These are phyloP conservation scores for Hypoxylon rickii DNA, from an alignment of 495 filamentous ascomycete species.

Conservation along the genomic window DNA sequence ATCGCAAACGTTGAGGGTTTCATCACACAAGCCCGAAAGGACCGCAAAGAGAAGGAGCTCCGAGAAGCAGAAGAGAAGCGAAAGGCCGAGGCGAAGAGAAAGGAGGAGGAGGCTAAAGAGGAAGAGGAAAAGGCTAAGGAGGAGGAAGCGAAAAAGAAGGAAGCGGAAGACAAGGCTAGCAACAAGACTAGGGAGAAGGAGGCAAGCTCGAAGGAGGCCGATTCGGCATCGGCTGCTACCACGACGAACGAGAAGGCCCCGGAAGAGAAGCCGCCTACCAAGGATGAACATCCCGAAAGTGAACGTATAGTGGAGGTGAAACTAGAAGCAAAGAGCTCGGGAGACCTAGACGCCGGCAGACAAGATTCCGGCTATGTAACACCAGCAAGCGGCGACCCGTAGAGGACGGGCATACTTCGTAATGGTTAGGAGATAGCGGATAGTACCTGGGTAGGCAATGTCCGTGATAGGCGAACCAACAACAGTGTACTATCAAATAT, in stretches of 20 bases:
- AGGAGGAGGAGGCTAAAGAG: conserved; percentile 42
- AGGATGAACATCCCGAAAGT: conserved; percentile 14
- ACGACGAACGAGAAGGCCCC: conserved; percentile 6
- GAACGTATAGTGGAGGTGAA: conserved; percentile 18
- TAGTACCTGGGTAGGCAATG: too few species aligned
- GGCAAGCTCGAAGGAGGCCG: conserved; percentile 17
- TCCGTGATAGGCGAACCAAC: too few species aligned
- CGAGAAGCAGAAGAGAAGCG: conserved; percentile 51
- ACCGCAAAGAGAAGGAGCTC: conserved; percentile 60
- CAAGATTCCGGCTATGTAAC: conserved; percentile 36
- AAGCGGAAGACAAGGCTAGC: conserved; percentile 11
- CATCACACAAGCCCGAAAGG: conserved; percentile 60
- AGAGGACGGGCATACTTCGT: conserved; percentile 5
- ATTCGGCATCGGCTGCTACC: conserved; percentile 4
- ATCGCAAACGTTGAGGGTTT: conserved; percentile 61
- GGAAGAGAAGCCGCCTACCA: conserved; percentile 7
- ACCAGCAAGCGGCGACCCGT: conserved; percentile 26
- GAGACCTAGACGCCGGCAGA: conserved; percentile 27
- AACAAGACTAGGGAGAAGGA: conserved; percentile 44
- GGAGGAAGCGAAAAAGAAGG: conserved; percentile 34
- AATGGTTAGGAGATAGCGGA: too few species aligned
- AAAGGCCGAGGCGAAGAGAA: conserved; percentile 43
- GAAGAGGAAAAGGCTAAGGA: conserved; percentile 36
- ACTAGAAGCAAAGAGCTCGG: conserved; percentile 9
- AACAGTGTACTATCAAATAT: too few species aligned